Evolutionary conservation across 2,329 filamentous ascomycete genomes (phyloP).

Genomic region (Aspergillus sojae): DNA sequence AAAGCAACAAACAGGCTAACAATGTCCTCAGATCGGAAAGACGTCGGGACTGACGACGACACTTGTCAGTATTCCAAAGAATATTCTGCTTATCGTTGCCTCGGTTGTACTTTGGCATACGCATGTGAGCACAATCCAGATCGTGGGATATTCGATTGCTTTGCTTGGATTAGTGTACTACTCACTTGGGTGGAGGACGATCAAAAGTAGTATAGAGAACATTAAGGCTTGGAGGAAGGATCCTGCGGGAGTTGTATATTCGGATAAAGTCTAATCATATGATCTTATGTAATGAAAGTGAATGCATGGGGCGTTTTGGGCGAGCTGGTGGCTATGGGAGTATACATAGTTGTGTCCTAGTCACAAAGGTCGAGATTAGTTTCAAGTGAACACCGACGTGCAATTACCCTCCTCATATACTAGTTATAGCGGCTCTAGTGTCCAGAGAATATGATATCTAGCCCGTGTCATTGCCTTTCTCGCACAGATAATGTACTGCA

Average conservation of each 20-base stretch:
- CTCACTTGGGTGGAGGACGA: conserved; percentile 69
- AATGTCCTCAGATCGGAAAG: conserved; percentile 68
- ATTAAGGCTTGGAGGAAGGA: neutral
- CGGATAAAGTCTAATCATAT: neutral
- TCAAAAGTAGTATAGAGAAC: conserved; percentile 38
- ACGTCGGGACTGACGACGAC: conserved; percentile 82
- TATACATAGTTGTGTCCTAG: neutral
- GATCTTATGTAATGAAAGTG: neutral
- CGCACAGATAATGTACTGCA: too few relatives aligned
- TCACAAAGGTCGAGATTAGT: neutral
- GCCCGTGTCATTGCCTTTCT: too few relatives aligned
- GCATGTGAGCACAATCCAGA: conserved; percentile 68
- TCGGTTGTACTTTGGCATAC: conserved; percentile 77
- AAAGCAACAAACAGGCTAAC: neutral
- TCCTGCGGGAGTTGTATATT: neutral
- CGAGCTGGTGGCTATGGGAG: neutral
- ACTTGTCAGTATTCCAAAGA: conserved; percentile 79
- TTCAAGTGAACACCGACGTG: neutral
- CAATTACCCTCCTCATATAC: neutral
- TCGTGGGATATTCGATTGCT: conserved; percentile 75
- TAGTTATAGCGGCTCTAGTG: neutral
- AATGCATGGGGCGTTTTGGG: neutral
- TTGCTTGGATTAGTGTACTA: conserved; percentile 64
- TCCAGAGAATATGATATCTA: too few relatives aligned
- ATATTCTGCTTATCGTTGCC: conserved; percentile 73